phyloP scores from a whole-genome alignment of 2,329 filamentous ascomycete genomes.

The Phialemoniopsis sp. region DNA sequence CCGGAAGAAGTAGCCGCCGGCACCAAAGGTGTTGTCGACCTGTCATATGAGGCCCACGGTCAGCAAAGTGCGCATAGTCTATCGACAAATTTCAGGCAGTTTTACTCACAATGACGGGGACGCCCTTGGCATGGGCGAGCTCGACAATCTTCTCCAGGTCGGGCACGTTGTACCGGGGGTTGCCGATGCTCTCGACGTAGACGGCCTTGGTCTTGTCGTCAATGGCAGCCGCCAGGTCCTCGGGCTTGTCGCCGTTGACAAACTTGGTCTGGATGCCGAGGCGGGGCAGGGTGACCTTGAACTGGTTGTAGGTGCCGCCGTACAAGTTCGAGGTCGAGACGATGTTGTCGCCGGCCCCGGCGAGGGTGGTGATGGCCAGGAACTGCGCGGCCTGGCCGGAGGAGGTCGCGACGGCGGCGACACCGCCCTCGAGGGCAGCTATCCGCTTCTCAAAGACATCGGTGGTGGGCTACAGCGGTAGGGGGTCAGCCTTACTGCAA shows the following conservation, averaged over 20 bases:
- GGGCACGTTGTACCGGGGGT: constrained; percentile 89
- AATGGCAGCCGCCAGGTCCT: constrained; percentile 76
- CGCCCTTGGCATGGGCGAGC: constrained; percentile 65
- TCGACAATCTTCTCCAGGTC: constrained; percentile 85
- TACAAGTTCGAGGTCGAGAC: constrained; percentile 87
- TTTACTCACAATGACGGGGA: constrained; percentile 55
- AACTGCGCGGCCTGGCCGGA: constrained; percentile 92
- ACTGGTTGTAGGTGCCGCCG: constrained; percentile 94
- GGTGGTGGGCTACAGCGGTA: constrained; percentile 67
- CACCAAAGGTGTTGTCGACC: constrained; percentile 94
- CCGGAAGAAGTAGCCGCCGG: constrained; percentile 81
- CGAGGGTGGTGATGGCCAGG: constrained; percentile 81
- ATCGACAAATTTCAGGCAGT: neutral
- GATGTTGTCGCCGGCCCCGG: constrained; percentile 87
- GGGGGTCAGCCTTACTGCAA: constrained; percentile 3
- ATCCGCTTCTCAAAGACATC: constrained; percentile 97
- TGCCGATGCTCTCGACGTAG: constrained; percentile 89
- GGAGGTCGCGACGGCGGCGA: constrained; percentile 77
- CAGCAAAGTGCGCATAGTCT: neutral
- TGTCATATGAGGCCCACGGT: constrained; percentile 19
- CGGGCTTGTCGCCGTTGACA: constrained; percentile 72
- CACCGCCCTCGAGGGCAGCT: constrained; percentile 90
- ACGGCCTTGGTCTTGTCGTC: constrained; percentile 92
- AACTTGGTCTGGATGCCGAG: constrained; percentile 88
- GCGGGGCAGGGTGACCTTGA: constrained; percentile 87